Percentiles rank a stretch among this genome's conserved stretches.
Evolutionary conservation across 139 green algal genomes (phyloP).

Genomic region (Chlamydomonas incerta): DNA sequence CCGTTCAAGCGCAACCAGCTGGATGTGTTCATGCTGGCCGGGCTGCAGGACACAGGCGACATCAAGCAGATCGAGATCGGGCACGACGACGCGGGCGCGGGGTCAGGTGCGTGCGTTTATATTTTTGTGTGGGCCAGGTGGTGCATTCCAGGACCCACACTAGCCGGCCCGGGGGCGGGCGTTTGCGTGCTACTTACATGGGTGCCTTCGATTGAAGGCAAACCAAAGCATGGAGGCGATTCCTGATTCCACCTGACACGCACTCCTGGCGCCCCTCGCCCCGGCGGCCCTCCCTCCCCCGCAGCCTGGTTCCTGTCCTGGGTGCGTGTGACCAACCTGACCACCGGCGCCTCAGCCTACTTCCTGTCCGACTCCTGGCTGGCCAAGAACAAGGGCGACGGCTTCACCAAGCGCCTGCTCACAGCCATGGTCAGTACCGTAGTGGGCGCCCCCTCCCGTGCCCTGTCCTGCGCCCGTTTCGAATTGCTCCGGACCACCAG

Average conservation of each 20-base stretch:
- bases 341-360: constrained; percentile 52
- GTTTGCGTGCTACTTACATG: too few relatives aligned
- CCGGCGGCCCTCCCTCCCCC: not conserved
- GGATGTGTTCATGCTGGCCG: constrained; percentile 60
- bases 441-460: too few relatives aligned
- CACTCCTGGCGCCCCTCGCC: not conserved
- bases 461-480: too few relatives aligned
- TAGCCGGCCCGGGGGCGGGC: too few relatives aligned
- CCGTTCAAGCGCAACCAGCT: constrained; percentile 28
- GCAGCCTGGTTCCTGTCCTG: constrained; percentile 71
- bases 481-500: too few relatives aligned
- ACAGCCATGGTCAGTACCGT: constrained; percentile 22
- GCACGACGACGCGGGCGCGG: constrained; percentile 48
- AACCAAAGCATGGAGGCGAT: too few relatives aligned
- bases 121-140: not conserved
- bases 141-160: not conserved
- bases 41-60: constrained; percentile 59
- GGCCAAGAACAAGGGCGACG: constrained; percentile 46
- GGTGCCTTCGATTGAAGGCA: too few relatives aligned
- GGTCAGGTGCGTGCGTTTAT: constrained; percentile 20
- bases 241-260: too few relatives aligned
- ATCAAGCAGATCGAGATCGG: constrained; percentile 66
- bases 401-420: constrained; percentile 52
- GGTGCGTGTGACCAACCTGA: constrained; percentile 67
- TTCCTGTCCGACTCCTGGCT: constrained; percentile 66